Evolutionary conservation across 306 rosid species (phyloP).

Genomic region (Cicer chorassanicum): DNA sequence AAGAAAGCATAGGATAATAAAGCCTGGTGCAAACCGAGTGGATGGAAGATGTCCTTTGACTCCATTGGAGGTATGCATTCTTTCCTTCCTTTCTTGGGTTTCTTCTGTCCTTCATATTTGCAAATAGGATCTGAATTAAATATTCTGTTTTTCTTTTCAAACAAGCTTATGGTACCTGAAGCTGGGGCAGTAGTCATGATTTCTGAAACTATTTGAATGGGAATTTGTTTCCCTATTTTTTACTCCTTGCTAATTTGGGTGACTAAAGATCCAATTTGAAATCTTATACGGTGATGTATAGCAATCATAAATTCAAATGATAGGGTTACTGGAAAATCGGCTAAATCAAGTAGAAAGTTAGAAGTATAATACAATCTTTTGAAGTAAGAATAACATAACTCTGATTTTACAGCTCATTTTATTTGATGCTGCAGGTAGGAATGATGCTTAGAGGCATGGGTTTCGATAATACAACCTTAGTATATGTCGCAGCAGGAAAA

Average conservation of each 20-base stretch:
- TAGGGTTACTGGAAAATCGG: neutral
- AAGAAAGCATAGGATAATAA: constrained; percentile 80
- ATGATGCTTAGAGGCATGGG: constrained; percentile 99
- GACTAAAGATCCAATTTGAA: constrained; percentile 9
- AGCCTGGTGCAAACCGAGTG: constrained; percentile 89
- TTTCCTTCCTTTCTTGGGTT: constrained; percentile 10
- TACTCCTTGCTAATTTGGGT: constrained; percentile 8
- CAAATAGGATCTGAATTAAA: constrained; percentile 4
- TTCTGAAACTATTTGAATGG: neutral
- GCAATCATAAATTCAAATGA: constrained; percentile 31
- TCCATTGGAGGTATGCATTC: constrained; percentile 78
- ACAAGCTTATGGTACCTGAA: constrained; percentile 30
- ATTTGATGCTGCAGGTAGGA: constrained; percentile 71
- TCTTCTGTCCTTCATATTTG: constrained; percentile 19
- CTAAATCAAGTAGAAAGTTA: constrained; percentile 8
- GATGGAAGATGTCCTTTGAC: constrained; percentile 97
- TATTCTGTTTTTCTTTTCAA: constrained; percentile 19
- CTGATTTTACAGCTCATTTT: constrained; percentile 31
- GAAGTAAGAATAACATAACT: constrained; percentile 14
- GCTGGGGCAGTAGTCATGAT: neutral
- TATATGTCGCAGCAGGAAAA: constrained; percentile 90
- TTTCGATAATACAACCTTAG: constrained; percentile 81
- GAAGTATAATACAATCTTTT: constrained; percentile 3
- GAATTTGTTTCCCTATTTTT: neutral
- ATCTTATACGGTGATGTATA: neutral